Base-by-base conservation (phyloP, 2,329 filamentous ascomycete genomes). In the Furcasterigmium sp. region DNA sequence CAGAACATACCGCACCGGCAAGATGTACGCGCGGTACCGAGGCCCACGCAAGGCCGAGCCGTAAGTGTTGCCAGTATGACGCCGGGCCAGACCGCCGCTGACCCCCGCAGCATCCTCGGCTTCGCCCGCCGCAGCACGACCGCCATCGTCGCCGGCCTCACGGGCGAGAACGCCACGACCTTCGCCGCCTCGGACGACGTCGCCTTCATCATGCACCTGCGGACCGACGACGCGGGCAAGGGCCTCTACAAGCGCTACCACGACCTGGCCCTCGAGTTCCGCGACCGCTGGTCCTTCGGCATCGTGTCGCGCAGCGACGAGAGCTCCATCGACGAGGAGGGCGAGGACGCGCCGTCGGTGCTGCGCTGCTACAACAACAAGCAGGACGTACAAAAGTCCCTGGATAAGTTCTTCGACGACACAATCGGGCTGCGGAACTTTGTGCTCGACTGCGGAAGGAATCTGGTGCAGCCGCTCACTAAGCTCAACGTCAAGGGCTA, bases 221-320 rank as follows among this genome's bases (percentile, higher is more conserved):
- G 55, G 3, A 34, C 52, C 0, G 60, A 66, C 34, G 45, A 49
- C 1, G 53, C 56, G 11, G 45, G 42, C 2, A 43, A 48, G 0
- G 53, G 56, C 8, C 42, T 70, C 2, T 43, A 50, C 19, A 45
- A 53, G 6, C 53, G 55, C 5, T 71, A 67, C 44, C 39, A 48
- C 3, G 49, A 50, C 0, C 39, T 67, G 2, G 70, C 71, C 0
- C 32, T 53, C 2, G 51, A 55, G 10, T 67, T 67, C 44, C 51
- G 49, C 2, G 69, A 72, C 50, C 59, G 64, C 5, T 66, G 63
- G 43, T 62, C 67, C 1, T 75, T 76, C 39, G 72, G 61, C 4
- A 41, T 64, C 8, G 17, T 47, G 20, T 23, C 23, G 5, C 15
- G 18, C 4, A 18, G 41, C n/a, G 11, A 20, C 7, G 39, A 35